phyloP scores from a whole-genome alignment of 129 eudicot genomes.

The Solidago caesia region DNA sequence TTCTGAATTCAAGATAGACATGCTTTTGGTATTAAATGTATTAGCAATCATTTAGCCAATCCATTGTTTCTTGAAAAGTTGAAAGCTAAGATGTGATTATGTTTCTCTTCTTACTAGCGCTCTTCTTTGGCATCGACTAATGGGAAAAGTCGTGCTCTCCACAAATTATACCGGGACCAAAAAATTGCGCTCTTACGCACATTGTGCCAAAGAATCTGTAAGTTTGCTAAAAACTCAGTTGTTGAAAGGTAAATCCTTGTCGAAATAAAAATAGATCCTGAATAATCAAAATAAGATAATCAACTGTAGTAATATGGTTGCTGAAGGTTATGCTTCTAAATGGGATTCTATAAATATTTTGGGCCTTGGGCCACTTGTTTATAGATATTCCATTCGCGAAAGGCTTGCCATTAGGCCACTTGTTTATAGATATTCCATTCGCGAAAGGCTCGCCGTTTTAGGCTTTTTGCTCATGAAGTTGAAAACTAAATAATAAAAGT shows the following conservation, averaged over 20 bases:
- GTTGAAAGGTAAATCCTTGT: not conserved
- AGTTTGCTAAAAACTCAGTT: conserved; percentile 24
- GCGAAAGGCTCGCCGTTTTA: no score
- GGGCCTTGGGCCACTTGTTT: no score
- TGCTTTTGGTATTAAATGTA: not conserved
- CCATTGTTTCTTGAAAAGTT: not conserved
- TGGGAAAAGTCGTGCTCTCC: conserved; percentile 70
- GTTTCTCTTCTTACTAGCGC: conserved; percentile 48
- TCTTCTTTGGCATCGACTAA: conserved; percentile 84
- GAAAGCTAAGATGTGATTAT: not conserved
- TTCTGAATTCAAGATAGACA: not conserved
- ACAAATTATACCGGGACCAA: conserved; percentile 53
- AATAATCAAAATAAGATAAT: not conserved
- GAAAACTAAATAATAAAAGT: no score
- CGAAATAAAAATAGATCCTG: not conserved
- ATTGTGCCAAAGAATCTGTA: conserved; percentile 76
- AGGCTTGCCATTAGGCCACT: no score
- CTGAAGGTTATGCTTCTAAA: no score
- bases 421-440: no score
- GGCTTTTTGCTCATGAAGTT: no score
- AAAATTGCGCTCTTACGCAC: conserved; percentile 73
- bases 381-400: no score
- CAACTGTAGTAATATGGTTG: no score
- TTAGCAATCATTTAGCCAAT: not conserved
- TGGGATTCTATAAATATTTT: no score